Evolutionary conservation across 164 flowering plant species (phyloP).

Genomic region (Litsea cubeba): DNA sequence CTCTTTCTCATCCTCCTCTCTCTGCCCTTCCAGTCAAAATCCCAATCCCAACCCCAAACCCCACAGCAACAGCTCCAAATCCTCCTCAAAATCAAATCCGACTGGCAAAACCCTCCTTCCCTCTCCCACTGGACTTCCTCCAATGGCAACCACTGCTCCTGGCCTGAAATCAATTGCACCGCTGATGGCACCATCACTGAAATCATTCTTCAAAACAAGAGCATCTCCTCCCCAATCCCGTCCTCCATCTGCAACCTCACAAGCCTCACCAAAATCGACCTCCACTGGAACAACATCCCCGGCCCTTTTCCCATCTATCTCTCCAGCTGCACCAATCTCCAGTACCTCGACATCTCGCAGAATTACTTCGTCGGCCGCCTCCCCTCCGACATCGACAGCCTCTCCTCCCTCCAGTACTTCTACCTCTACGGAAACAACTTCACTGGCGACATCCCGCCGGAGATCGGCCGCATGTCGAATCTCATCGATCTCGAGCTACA

Average conservation of each 20-base stretch:
- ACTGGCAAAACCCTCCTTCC: slow-evolving; percentile 34
- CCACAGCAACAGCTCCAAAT: slow-evolving; percentile 22
- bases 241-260: slow-evolving; percentile 46
- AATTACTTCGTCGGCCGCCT: slow-evolving; percentile 57
- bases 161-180: slow-evolving; percentile 52
- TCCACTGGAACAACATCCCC: slow-evolving; percentile 34
- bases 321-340: slow-evolving; percentile 45
- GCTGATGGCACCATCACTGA: slow-evolving; percentile 31
- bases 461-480: slow-evolving; percentile 34
- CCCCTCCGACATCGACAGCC: slow-evolving; percentile 45
- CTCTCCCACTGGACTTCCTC: slow-evolving; percentile 38
- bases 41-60: slow-evolving; percentile 21
- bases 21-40: slow-evolving; percentile 31
- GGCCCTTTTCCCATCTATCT: slow-evolving; percentile 48
- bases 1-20: slow-evolving; percentile 16
- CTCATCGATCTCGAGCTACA: slow-evolving; percentile 28
- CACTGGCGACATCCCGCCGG: slow-evolving; percentile 59
- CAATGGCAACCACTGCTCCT: slow-evolving; percentile 41
- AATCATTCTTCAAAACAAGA: slow-evolving; percentile 16
- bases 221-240: slow-evolving; percentile 35
- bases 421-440: slow-evolving; percentile 57
- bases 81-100: slow-evolving; percentile 39
- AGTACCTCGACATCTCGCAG: slow-evolving; percentile 43
- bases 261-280: slow-evolving; percentile 33
- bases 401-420: slow-evolving; percentile 35